Evolutionary conservation across 306 rosid genomes (phyloP).

Genomic region (Leucaena leucocephala): DNA sequence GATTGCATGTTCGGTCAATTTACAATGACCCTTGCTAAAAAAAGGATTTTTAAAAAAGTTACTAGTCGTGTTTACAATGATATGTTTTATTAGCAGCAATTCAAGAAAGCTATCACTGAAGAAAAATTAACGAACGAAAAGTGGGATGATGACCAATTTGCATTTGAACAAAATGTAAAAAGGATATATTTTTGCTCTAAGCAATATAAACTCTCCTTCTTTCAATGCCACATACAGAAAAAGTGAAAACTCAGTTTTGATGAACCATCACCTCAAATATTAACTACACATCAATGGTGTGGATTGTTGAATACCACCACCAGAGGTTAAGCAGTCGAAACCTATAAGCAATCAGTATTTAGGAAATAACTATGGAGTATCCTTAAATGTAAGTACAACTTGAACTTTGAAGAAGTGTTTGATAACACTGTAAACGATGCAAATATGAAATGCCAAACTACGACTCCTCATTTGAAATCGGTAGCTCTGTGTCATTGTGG

Average conservation of each 20-base stretch:
- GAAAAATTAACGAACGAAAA: background rate
- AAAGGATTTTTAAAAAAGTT: background rate
- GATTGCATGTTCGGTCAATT: background rate
- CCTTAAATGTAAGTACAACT: background rate
- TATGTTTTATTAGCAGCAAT: background rate
- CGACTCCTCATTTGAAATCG: background rate
- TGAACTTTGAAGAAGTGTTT: constrained; percentile 24
- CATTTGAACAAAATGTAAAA: background rate
- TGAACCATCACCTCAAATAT: background rate
- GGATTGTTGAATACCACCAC: background rate
- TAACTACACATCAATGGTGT: background rate
- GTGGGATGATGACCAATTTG: background rate
- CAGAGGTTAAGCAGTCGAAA: background rate
- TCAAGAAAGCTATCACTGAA: background rate
- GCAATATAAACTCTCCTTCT: background rate
- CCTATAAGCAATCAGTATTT: background rate
- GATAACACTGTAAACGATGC: background rate
- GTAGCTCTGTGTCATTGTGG: background rate
- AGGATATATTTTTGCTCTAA: background rate
- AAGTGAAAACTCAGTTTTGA: constrained; percentile 22
- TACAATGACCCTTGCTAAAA: background rate
- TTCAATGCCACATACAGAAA: constrained; percentile 1
- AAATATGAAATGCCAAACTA: background rate
- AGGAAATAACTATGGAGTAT: background rate
- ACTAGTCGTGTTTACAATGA: background rate